Evolutionary conservation across 2,329 filamentous ascomycete genomes (phyloP).

Genomic region (Botrytis tulipae): DNA sequence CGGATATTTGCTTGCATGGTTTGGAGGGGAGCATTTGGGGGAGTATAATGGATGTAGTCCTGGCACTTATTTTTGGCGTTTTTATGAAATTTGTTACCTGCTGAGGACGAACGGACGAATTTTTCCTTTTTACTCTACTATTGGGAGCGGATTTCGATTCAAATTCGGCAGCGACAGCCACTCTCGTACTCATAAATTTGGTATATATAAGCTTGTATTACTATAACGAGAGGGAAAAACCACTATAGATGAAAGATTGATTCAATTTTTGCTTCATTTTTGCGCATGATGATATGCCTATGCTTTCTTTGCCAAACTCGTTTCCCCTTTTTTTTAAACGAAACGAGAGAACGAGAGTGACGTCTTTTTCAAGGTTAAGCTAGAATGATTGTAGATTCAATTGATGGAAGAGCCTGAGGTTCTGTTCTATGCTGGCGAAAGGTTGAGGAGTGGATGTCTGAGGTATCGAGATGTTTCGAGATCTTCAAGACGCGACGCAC

Average conservation of each 20-base stretch:
- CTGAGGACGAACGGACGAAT: background rate
- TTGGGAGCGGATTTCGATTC: background rate
- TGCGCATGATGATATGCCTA: background rate
- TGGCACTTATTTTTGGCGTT: slow-evolving; percentile 18
- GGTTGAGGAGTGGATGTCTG: background rate
- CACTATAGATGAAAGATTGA: background rate
- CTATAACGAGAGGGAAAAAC: background rate
- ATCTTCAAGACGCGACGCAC: background rate
- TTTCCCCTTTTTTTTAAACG: background rate
- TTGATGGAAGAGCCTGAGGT: background rate
- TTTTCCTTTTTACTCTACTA: background rate
- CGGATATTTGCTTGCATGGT: background rate
- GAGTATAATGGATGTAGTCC: slow-evolving; percentile 17
- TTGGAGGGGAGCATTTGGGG: slow-evolving; percentile 18
- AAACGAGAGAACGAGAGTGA: background rate
- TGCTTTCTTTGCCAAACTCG: background rate
- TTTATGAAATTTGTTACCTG: background rate
- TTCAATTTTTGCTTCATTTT: background rate
- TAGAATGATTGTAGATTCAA: background rate
- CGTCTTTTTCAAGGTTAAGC: background rate
- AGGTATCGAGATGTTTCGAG: background rate
- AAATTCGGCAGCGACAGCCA: background rate
- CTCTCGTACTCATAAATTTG: background rate
- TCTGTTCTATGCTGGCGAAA: background rate
- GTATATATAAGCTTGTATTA: background rate